Percentiles rank a stretch among this genome's conserved stretches.
Evolutionary conservation across 768 basidiomycete genomes (phyloP).

Genomic region (Tubosaeta sp.): DNA sequence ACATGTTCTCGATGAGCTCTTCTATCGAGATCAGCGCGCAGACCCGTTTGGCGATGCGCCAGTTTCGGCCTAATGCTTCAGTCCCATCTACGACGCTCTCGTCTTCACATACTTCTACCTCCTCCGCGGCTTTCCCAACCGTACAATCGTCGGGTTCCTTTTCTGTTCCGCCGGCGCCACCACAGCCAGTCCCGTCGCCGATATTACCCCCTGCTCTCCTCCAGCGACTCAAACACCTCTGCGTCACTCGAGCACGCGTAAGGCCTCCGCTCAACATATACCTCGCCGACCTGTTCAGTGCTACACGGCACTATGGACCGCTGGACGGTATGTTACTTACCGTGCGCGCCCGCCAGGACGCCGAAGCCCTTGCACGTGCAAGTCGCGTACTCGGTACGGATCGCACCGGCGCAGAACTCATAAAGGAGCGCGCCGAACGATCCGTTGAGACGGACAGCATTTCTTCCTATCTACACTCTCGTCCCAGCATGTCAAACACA

Average conservation of each 20-base stretch:
- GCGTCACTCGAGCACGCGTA: conserved; percentile 38
- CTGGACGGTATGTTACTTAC: conserved; percentile 70
- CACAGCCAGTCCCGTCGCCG: conserved; percentile 13
- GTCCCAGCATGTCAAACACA: conserved; percentile 11
- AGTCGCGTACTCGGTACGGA: conserved; percentile 62
- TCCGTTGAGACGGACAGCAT: conserved; percentile 17
- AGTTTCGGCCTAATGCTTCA: conserved; percentile 26
- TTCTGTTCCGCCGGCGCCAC: conserved; percentile 26
- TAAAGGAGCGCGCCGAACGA: conserved; percentile 29
- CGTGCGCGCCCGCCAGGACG: conserved; percentile 55
- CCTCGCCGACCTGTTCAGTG: conserved; percentile 68
- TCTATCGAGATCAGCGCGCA: conserved; percentile 48
- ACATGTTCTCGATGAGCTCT: conserved; percentile 75
- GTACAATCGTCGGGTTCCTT: conserved; percentile 9
- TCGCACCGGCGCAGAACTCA: conserved; percentile 55
- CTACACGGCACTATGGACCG: conserved; percentile 64
- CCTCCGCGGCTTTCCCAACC: conserved; percentile 26
- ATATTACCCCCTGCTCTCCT: conserved; percentile 32
- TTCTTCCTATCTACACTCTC: conserved; percentile 17
- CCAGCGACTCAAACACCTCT: conserved; percentile 24
- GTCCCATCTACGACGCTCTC: conserved; percentile 23
- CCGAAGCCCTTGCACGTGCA: conserved; percentile 63
- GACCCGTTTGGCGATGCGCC: conserved; percentile 33
- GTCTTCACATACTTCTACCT: conserved; percentile 26
- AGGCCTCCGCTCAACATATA: conserved; percentile 57